Evolutionary conservation across 2,329 filamentous ascomycete species (phyloP), one percentile per base, ranked within the genome.

Genomic region (Cordyceps militaris): DNA sequence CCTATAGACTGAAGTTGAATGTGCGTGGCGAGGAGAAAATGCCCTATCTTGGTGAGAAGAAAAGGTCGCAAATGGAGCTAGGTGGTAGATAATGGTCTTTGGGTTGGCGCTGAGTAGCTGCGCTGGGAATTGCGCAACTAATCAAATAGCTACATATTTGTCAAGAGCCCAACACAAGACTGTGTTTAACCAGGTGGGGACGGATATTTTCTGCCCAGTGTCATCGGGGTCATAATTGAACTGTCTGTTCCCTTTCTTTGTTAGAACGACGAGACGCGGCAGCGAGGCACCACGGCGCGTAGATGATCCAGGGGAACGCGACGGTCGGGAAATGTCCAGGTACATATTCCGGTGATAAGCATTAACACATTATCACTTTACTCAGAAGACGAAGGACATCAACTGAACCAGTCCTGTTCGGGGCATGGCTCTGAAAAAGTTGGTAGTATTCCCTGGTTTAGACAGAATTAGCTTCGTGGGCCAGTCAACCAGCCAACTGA

Each of bases 401-500:
- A 11, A 3, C 4, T 16, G 28, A 44, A 16, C 53, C 32, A 56
- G 21, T 40, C 53, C 24, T 42, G 43, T 42, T 48, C 26, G 2
- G 32, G 44, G 9, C 21, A 34, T 43, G 32, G 32, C 43, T 47
- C 13, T 38, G 43, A 21, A 40, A 48, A 56, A 54, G 52, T 55
- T 46, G 52, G 52, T 42, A 47, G 10, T 23, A 48, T 56, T 56
- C 32, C 53, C 34, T 46, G 40, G 21, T 55, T 55, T 44, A 28
- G 24, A 19, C 30, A 32, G 11, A 5, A 26, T 24, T 21, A 34
- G 40, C 14, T 34, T 54, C 14, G 32, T 23, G 32, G 28, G 13
- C 43, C 3, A 28, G 34, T n/a, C 34, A n/a, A 38, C 34, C n/a
- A 32, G 6, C 10, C 28, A n/a, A 42, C 19, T 19, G 13, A 47